phyloP scores from a whole-genome alignment of 2,329 filamentous ascomycete genomes.

The Microcyclosporella mali region DNA sequence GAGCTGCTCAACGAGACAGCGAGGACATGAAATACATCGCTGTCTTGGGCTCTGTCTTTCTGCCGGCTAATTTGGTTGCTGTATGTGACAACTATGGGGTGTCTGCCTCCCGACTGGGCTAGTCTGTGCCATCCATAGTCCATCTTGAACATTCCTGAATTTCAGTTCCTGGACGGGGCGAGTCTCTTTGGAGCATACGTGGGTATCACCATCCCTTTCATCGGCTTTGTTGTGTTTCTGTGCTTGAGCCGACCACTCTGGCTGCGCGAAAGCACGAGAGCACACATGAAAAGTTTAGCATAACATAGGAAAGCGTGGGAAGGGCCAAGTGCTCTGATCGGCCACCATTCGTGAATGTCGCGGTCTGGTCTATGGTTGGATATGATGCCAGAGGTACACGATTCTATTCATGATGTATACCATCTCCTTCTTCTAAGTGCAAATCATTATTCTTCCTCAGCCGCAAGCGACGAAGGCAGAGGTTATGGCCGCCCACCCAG shows the following conservation, averaged over 20 bases:
- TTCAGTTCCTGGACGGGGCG: not conserved
- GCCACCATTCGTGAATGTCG: too few species aligned
- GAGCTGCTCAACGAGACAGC: slow-evolving; percentile 16
- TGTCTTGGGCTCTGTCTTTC: slow-evolving; percentile 18
- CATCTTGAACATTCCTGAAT: slow-evolving; percentile 15
- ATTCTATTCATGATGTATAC: too few species aligned
- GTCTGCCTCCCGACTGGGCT: not conserved
- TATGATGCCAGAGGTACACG: too few species aligned
- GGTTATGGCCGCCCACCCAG: too few species aligned
- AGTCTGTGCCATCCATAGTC: slow-evolving; percentile 5
- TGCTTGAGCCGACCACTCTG: slow-evolving; percentile 7
- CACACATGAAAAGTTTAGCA: too few species aligned
- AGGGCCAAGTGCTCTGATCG: too few species aligned
- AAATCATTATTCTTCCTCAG: too few species aligned
- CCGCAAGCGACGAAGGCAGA: too few species aligned
- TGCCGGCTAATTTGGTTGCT: slow-evolving; percentile 16
- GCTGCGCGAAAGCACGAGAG: too few species aligned
- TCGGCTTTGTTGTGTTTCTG: slow-evolving; percentile 11
- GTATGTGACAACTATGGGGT: slow-evolving; percentile 2
- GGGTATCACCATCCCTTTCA: slow-evolving; percentile 17
- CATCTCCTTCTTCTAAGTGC: too few species aligned
- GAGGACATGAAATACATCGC: slow-evolving; percentile 22
- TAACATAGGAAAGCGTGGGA: too few species aligned
- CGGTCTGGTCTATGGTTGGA: too few species aligned
- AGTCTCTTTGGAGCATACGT: slow-evolving; percentile 15